Base-by-base conservation (phyloP, 108 stramenopile species). In the Cylindrotheca closterium region DNA sequence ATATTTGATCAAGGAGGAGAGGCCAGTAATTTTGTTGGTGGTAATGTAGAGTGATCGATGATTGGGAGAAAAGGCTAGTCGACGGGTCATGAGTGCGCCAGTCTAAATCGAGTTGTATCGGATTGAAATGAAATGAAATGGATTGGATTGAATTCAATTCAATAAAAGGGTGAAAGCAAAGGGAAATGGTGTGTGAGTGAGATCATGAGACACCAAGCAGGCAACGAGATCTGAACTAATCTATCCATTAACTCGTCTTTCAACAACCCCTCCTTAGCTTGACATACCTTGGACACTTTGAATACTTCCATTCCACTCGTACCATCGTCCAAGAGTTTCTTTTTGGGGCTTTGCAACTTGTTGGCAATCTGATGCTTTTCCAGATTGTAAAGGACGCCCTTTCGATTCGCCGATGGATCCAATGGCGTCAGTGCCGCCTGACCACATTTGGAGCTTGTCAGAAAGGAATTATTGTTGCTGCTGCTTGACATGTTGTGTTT, bases 201-300 rank as follows among this genome's bases (percentile, higher is more conserved):
- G n/a, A n/a, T n/a, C n/a, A n/a, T n/a, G n/a, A n/a, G n/a, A n/a
- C n/a, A n/a, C n/a, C n/a, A n/a, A n/a, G n/a, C n/a, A n/a, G n/a
- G n/a, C n/a, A n/a, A n/a, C n/a, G n/a, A n/a, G n/a, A n/a, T n/a
- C n/a, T n/a, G n/a, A n/a, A n/a, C n/a, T n/a, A n/a, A n/a, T n/a
- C n/a, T n/a, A n/a, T n/a, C n/a, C n/a, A n/a, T n/a, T n/a, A n/a
- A n/a, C n/a, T n/a, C n/a, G n/a, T n/a, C n/a, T n/a, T 22, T 45
- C 56, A 51, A 30, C 47, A 58, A 58, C 27, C 0, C n/a, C 12
- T n/a, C 67, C n/a, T n/a, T n/a, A n/a, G n/a, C n/a, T n/a, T n/a
- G n/a, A n/a, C 86, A 23, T 63, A 87, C 88, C 85, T 90, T 90
- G 59, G 75, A 70, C 5, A 90, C 82, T 66, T 90, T 90, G 56